Evolutionary conservation across 2,329 filamentous ascomycete species (phyloP).

Genomic region (Colletotrichum truncatum): DNA sequence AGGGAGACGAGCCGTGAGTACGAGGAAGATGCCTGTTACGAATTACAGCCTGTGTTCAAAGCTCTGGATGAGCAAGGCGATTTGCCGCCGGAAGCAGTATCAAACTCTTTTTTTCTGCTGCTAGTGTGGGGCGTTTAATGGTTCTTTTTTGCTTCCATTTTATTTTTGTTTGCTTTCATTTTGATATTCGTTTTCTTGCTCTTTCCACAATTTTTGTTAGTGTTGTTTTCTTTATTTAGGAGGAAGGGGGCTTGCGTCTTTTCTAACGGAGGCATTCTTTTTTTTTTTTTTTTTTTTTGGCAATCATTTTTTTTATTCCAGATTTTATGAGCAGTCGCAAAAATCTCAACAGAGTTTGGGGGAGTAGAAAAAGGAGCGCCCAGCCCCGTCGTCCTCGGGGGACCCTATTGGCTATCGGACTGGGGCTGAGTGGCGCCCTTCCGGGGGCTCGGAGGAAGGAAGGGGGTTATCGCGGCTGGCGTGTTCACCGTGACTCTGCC

Average conservation of each 20-base stretch:
- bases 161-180: neutral
- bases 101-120: conserved; percentile 11
- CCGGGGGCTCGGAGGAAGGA: conserved; percentile 16
- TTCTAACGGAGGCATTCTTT: neutral
- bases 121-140: neutral
- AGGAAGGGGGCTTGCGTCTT: neutral
- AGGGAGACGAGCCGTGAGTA: neutral
- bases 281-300: neutral
- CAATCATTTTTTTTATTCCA: neutral
- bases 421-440: conserved; percentile 9
- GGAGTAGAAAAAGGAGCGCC: neutral
- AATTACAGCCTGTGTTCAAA: neutral
- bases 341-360: neutral
- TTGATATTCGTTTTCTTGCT: neutral
- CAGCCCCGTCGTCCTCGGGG: neutral
- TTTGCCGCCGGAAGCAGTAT: conserved; percentile 1
- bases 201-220: neutral
- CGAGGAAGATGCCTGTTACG: conserved; percentile 4
- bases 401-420: conserved; percentile 10
- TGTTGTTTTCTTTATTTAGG: neutral
- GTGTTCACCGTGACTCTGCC: neutral
- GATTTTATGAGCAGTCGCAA: conserved; percentile 22
- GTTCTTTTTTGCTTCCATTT: neutral
- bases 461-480: conserved; percentile 9
- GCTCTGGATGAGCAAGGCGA: neutral